Percentiles rank a stretch among this genome's conserved stretches.
phyloP scores from a whole-genome alignment of 306 rosid species.

The Gillenia trifoliata region DNA sequence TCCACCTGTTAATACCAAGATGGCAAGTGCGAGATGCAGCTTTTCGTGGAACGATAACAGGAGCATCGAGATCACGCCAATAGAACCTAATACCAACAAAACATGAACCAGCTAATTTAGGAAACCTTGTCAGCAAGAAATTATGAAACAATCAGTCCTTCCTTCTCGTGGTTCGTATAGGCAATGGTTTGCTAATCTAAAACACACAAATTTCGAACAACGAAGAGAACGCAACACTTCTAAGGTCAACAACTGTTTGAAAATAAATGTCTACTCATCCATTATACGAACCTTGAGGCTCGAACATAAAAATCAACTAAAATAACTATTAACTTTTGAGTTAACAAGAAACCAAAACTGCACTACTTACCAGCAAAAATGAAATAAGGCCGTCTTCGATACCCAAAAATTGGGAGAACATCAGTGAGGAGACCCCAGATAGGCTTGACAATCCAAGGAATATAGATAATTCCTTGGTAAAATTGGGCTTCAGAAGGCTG shows the following conservation, averaged over 20 bases:
- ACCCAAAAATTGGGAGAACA: constrained; percentile 77
- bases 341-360: background rate
- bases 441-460: constrained; percentile 98
- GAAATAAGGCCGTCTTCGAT: constrained; percentile 83
- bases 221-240: no score
- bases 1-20: constrained; percentile 62
- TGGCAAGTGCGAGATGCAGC: constrained; percentile 69
- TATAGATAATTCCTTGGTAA: constrained; percentile 69
- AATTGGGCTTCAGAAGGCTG: constrained; percentile 97
- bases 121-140: background rate
- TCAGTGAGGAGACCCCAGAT: constrained; percentile 98
- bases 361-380: constrained; percentile 55
- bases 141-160: no score
- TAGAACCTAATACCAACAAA: constrained; percentile 41
- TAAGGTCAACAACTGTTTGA: no score
- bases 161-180: no score
- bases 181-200: no score
- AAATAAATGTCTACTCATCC: no score
- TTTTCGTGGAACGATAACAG: constrained; percentile 54
- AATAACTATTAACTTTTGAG: no score
- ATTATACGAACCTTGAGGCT: background rate
- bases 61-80: constrained; percentile 68
- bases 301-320: background rate
- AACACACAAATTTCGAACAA: no score
- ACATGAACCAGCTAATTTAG: constrained; percentile 12